A percentile compares a stretch with the other conserved stretches of the same genome.
Evolutionary conservation across 768 basidiomycete genomes (phyloP).

Genomic region (Pulveroboletus ravenelii): DNA sequence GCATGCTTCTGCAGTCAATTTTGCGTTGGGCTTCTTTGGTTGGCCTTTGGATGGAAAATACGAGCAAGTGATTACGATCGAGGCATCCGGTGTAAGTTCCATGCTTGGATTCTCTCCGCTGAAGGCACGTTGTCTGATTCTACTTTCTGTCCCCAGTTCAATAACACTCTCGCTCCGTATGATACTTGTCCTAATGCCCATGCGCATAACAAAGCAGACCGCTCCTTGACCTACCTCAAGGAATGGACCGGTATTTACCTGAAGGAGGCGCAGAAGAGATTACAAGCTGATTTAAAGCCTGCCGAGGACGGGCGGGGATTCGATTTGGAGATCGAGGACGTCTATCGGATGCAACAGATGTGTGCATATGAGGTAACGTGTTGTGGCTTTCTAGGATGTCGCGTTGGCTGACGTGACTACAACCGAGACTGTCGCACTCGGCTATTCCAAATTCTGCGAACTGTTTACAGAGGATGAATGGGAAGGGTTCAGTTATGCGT

Average conservation of each 20-base stretch:
- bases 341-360: conserved; percentile 74
- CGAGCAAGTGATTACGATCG: conserved; percentile 73
- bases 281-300: conserved; percentile 47
- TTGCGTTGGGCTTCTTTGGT: conserved; percentile 73
- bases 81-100: conserved; percentile 49
- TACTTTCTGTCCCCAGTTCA: conserved; percentile 43
- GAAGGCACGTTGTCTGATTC: background rate
- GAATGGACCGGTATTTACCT: conserved; percentile 76
- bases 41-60: conserved; percentile 70
- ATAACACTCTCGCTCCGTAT: conserved; percentile 85
- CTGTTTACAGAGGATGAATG: conserved; percentile 90
- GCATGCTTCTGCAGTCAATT: conserved; percentile 60
- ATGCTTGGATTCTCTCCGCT: conserved; percentile 7
- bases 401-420: background rate
- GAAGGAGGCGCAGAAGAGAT: conserved; percentile 52
- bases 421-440: conserved; percentile 77
- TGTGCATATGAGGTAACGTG: conserved; percentile 74
- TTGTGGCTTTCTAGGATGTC: background rate
- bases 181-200: conserved; percentile 71
- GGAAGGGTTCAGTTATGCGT: conserved; percentile 90
- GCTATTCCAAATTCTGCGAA: conserved; percentile 87
- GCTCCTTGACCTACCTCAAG: conserved; percentile 52
- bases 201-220: conserved; percentile 42
- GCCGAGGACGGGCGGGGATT: conserved; percentile 39
- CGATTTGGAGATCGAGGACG: conserved; percentile 58